These are phyloP conservation scores for Helminthosporium solani DNA, from an alignment of 2,329 filamentous ascomycete genomes.

Conservation along the genomic window DNA sequence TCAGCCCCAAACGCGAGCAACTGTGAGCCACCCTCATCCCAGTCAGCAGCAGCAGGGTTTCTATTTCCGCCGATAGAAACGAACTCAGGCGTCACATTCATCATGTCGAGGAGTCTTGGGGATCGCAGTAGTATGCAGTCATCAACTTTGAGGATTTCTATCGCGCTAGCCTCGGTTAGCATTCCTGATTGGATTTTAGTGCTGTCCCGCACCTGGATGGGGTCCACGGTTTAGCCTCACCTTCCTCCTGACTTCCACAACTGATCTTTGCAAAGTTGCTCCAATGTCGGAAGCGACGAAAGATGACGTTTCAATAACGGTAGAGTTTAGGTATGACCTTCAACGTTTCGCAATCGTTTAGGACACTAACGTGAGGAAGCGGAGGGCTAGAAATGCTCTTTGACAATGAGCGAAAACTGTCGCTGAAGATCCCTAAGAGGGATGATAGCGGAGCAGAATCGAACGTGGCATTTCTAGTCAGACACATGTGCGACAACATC, in stretches of 20 bases:
- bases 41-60: slow-evolving; percentile 86
- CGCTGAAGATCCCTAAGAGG: slow-evolving; percentile 65
- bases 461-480: slow-evolving; percentile 67
- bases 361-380: slow-evolving; percentile 43
- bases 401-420: slow-evolving; percentile 73
- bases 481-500: slow-evolving; percentile 73
- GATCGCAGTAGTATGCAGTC: slow-evolving; percentile 13
- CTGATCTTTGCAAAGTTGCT: neutral
- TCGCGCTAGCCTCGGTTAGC: slow-evolving; percentile 20
- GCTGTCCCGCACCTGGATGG: neutral
- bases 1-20: slow-evolving; percentile 86
- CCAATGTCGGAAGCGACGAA: slow-evolving; percentile 8
- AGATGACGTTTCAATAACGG: slow-evolving; percentile 57
- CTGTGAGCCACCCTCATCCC: slow-evolving; percentile 65
- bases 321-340: slow-evolving; percentile 69
- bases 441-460: slow-evolving; percentile 61
- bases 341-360: neutral
- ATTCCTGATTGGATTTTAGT: neutral
- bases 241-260: neutral
- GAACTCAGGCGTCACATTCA: slow-evolving; percentile 47
- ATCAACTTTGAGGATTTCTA: slow-evolving; percentile 30
- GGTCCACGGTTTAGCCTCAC: too few relatives aligned
- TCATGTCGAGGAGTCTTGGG: slow-evolving; percentile 17
- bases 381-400: slow-evolving; percentile 96
- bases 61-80: slow-evolving; percentile 85